These are phyloP conservation scores for Cucumis hystrix DNA, from an alignment of 306 rosid species.

Conservation along the genomic window DNA sequence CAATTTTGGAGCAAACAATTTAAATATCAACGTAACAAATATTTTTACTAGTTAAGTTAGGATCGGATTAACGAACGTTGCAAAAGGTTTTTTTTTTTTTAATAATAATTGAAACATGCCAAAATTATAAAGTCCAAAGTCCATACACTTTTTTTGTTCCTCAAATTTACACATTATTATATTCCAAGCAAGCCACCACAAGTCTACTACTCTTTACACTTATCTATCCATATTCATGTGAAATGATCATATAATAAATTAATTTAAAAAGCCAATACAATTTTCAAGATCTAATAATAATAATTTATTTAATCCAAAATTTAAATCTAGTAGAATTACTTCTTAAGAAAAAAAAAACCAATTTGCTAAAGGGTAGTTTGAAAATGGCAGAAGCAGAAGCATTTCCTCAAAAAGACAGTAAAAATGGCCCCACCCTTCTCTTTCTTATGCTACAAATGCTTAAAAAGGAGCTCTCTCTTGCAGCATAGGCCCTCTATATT, in stretches of 20 bases:
- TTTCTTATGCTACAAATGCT: constrained; percentile 11
- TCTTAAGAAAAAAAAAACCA: not conserved
- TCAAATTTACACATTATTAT: not conserved
- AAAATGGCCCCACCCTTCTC: constrained; percentile 19
- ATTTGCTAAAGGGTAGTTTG: not conserved
- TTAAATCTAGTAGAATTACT: not conserved
- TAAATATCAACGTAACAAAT: too few relatives aligned
- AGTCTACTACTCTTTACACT: not conserved
- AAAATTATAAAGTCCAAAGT: not conserved
- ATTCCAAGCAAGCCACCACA: not conserved
- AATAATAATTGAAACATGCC: not conserved
- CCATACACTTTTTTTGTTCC: not conserved
- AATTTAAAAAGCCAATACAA: not conserved
- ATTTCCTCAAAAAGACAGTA: not conserved
- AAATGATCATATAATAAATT: not conserved
- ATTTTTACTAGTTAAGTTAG: too few relatives aligned
- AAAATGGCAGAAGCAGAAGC: not conserved
- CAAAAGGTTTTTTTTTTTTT: too few relatives aligned
- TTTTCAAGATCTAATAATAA: not conserved
- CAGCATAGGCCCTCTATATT: constrained; percentile 8
- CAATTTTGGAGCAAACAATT: too few relatives aligned
- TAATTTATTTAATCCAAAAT: not conserved
- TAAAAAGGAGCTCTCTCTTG: constrained; percentile 17
- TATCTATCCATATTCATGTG: not conserved
- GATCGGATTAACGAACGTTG: too few relatives aligned